These are phyloP conservation scores for Pleurotus djamor DNA, from an alignment of 768 basidiomycete species.

Conservation along the genomic window DNA sequence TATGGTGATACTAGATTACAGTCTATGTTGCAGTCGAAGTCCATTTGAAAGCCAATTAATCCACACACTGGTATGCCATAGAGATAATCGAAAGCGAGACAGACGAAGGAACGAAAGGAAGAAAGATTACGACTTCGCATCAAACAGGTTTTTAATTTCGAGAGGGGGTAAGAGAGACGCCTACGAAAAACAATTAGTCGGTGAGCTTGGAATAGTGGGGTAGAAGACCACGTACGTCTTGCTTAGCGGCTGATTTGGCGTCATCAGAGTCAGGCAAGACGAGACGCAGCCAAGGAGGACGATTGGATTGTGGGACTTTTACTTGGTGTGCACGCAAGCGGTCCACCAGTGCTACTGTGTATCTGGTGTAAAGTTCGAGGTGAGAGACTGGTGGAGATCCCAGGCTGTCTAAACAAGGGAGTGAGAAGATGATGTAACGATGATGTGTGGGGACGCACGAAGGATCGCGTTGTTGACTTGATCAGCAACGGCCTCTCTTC, in stretches of 20 bases:
- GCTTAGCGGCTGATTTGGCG: conserved; percentile 12
- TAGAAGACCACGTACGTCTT: conserved; percentile 6
- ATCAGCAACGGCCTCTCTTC: conserved; percentile 82
- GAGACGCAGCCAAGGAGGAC: conserved; percentile 42
- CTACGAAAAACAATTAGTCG: conserved; percentile 19
- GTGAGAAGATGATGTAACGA: too few relatives aligned
- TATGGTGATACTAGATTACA: conserved; percentile 32
- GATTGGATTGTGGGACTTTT: conserved; percentile 34
- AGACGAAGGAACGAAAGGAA: not conserved
- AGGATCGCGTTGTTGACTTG: conserved; percentile 88
- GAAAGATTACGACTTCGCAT: conserved; percentile 36
- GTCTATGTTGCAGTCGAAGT: conserved; percentile 20
- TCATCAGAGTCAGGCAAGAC: conserved; percentile 29
- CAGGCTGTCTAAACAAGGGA: conserved; percentile 39
- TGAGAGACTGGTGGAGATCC: conserved; percentile 53
- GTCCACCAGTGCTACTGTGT: conserved; percentile 63
- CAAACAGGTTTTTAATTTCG: conserved; percentile 51
- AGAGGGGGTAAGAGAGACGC: conserved; percentile 42
- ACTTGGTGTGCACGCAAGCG: conserved; percentile 48
- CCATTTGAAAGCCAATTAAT: not conserved
- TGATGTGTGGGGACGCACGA: conserved; percentile 43
- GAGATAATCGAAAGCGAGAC: not conserved
- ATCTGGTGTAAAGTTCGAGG: conserved; percentile 63
- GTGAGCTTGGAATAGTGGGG: not conserved
- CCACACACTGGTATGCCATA: not conserved